phyloP scores from a whole-genome alignment of 225 moss, liverwort and hornwort genomes.

The Polytrichum formosum region DNA sequence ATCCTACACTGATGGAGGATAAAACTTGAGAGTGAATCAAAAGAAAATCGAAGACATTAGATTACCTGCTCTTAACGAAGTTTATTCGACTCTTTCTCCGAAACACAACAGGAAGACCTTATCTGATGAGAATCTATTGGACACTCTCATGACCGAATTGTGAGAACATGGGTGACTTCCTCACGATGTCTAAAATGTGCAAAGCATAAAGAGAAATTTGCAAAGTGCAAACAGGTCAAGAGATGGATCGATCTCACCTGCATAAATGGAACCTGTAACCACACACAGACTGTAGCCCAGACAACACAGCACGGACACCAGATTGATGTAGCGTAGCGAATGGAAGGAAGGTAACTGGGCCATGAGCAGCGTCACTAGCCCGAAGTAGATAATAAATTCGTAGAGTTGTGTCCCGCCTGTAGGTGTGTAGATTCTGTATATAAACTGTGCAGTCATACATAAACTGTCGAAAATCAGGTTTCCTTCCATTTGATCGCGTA shows the following conservation, averaged over 20 bases:
- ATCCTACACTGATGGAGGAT: too few relatives aligned
- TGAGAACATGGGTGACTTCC: too few relatives aligned
- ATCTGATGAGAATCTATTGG: too few relatives aligned
- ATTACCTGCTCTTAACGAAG: too few relatives aligned
- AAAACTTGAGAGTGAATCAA: background rate
- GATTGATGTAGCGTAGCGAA: conserved; percentile 47
- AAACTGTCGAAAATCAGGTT: background rate
- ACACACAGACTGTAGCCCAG: conserved; percentile 32
- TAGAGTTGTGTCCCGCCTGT: conserved; percentile 29
- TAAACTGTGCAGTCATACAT: conserved; percentile 27
- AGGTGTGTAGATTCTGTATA: conserved; percentile 34
- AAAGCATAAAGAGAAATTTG: too few relatives aligned
- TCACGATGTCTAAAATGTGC: too few relatives aligned
- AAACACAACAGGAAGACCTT: too few relatives aligned
- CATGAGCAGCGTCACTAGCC: conserved; percentile 24
- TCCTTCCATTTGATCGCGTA: too few relatives aligned
- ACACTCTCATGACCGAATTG: too few relatives aligned
- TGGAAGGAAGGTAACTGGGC: conserved; percentile 45
- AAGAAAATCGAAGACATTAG: too few relatives aligned
- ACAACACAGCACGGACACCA: conserved; percentile 25
- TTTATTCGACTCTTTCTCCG: background rate
- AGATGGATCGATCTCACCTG: conserved; percentile 12
- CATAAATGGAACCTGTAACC: conserved; percentile 32
- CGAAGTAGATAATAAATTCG: conserved; percentile 42
- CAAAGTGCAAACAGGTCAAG: too few relatives aligned